phyloP scores from a whole-genome alignment of 805 yeast species.

The Barnettozyma californica region DNA sequence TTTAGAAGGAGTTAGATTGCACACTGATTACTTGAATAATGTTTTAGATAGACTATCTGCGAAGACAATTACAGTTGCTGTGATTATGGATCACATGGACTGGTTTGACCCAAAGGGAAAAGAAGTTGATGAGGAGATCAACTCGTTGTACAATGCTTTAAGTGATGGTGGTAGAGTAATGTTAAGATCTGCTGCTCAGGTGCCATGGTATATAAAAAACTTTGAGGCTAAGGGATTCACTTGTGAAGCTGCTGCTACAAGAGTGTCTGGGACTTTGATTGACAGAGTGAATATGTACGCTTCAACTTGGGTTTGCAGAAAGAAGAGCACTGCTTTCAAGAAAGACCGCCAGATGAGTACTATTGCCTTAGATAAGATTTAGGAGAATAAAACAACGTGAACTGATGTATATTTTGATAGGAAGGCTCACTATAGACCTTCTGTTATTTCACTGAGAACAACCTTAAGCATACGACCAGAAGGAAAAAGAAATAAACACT shows the following conservation, averaged over 20 bases:
- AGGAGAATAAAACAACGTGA: too few relatives aligned
- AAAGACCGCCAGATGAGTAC: slow-evolving; percentile 26
- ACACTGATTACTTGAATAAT: slow-evolving; percentile 74
- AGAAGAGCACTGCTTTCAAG: slow-evolving; percentile 22
- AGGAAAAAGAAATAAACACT: too few relatives aligned
- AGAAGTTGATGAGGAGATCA: slow-evolving; percentile 63
- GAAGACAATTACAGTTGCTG: slow-evolving; percentile 65
- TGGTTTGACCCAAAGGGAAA: slow-evolving; percentile 70
- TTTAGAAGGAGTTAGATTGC: slow-evolving; percentile 65
- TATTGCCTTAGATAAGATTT: slow-evolving; percentile 13
- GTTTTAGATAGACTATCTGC: slow-evolving; percentile 62
- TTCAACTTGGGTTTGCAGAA: slow-evolving; percentile 80
- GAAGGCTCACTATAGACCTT: too few relatives aligned
- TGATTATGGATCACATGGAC: slow-evolving; percentile 90
- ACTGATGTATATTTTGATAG: too few relatives aligned
- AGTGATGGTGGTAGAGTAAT: slow-evolving; percentile 67
- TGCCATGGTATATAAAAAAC: slow-evolving; percentile 73
- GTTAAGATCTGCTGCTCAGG: slow-evolving; percentile 66
- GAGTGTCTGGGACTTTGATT: slow-evolving; percentile 58
- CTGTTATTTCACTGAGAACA: too few relatives aligned
- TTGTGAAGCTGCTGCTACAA: slow-evolving; percentile 65
- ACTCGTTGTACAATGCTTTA: slow-evolving; percentile 57
- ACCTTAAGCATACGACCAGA: too few relatives aligned
- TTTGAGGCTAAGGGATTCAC: slow-evolving; percentile 65
- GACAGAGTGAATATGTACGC: slow-evolving; percentile 87